Evolutionary conservation across 1,284 basidiomycete genomes (phyloP), one percentile per base, ranked within the genome.

Genomic region (Boletellus sp.): DNA sequence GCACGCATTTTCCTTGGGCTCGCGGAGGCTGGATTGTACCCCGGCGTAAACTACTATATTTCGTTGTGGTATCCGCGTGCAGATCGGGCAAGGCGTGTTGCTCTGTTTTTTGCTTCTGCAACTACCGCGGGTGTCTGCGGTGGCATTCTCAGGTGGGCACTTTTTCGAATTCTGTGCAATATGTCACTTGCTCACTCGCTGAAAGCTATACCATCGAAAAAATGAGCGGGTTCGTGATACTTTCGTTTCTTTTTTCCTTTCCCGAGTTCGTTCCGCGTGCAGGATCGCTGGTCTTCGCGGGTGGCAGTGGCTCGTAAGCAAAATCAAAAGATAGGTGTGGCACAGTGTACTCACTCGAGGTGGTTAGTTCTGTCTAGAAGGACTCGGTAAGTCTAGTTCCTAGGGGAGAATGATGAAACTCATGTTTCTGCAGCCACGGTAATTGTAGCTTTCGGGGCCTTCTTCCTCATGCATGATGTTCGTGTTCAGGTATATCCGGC

Each of bases 91-190:
- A 64, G 59, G 46, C 72, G 80, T 19, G 72, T 81, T 32, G 79
- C 81, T 1, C 74, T 82, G 35, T 81, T 83, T 67, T 80, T 82
- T 65, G 80, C 80, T 15, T 76, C 79, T 38, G 78, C 80, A 11
- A 80, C 79, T 1, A 53, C 78, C 38, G 76, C 80, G n/a, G 81
- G 73, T 44, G 74, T 72, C 4, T 75, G 74, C 48, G 73, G 70
- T 18, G 71, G 71, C 13, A 44, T 74, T 50, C 58, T 74, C 7
- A 70, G 71, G 57, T 60, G 53, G 44, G 63, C 49, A 3, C 33
- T 47, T n/a, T 44, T 44, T 30, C 43, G 30, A 19, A 6, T 21
- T 16, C 3, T 22, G 3, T 36, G 33, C 1, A 37, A 24, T 4
- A 5, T 16, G 11, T 36, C n/a, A 33, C 46, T 4, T 3, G n/a